A percentile compares a stretch with the other conserved stretches of the same genome.
Conservation (phyloP, 148 eudicot genomes). For the Tetragonia tetragonoides region DNA sequence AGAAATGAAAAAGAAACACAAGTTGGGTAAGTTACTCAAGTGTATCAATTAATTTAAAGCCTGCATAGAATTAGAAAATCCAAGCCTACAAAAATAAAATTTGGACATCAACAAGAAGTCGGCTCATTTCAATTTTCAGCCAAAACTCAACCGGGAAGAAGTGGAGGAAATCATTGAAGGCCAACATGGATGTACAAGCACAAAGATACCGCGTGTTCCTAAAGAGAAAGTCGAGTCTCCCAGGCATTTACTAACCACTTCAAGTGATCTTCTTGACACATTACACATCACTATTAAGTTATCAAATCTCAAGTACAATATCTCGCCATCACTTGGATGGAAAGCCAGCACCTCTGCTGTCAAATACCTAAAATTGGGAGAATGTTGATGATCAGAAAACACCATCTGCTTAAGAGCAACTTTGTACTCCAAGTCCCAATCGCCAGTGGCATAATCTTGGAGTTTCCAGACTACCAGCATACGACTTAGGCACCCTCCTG, state of each 20-base stretch:
- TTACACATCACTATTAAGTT: conserved; percentile 23
- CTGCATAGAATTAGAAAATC: no score
- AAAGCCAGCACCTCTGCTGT: conserved; percentile 24
- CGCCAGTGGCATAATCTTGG: conserved; percentile 12
- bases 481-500: conserved; percentile 15
- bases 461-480: conserved; percentile 26
- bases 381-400: conserved; percentile 8
- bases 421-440: conserved; percentile 25
- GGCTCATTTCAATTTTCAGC: no score
- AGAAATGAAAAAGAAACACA: no score
- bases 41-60: no score
- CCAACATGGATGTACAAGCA: conserved; percentile 30
- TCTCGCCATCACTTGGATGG: conserved; percentile 19
- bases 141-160: background rate
- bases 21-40: no score
- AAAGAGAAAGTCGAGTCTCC: conserved; percentile 24
- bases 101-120: no score
- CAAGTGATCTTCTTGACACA: conserved; percentile 7
- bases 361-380: background rate
- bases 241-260: conserved; percentile 26
- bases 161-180: conserved; percentile 18
- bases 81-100: no score
- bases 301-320: conserved; percentile 29
- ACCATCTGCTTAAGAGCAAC: conserved; percentile 22
- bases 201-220: conserved; percentile 29